Evolutionary conservation across 129 eudicot species (phyloP), one percentile per base, ranked within the genome.

Genomic region (Escallonia herrerae): DNA sequence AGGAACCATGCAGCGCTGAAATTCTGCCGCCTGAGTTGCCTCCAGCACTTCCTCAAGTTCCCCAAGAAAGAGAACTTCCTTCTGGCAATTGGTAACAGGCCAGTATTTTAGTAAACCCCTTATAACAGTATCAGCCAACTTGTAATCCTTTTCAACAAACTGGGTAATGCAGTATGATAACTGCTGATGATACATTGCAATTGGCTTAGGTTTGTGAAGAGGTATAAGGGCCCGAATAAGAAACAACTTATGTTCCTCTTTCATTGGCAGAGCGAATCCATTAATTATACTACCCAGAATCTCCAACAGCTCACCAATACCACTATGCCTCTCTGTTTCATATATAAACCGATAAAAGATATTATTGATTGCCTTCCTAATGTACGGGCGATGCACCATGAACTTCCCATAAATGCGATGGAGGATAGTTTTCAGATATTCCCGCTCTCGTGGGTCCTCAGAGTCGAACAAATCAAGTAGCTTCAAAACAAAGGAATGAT

Each of bases 41-140:
- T 90, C 97, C 74, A 90, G 58, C 60, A 90, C 89, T 68, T 90
- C 97, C 77, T 90, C 97, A 58, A 90, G 90, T 58, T 90, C 97
- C 51, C 85, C 85, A 42, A 90, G 89, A 76, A 90, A 86, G 56
- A 90, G 93, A 73, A 90, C 95, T 76, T 90, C 97, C 68, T 90
- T 90, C 46, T 82, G 91, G 71, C 89, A 86, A 70, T 90, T 90
- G n/a, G 85, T 90, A n/a, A 90, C 72, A 0, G 97, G 97, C 97
- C 97, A 86, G 71, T 75, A 90, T 68, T 86, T 90, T 67, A 90
- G 56, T 80, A 90, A 67, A 56, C 97, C 97, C 80, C 79, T 75
- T 43, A 90, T 86, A 37, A 90, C 91, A 12, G 77, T 76, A 65
- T 87, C 97, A 1, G 95, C 82, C 80, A 90, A 71, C 72, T 79